phyloP scores from a whole-genome alignment of 2,329 filamentous ascomycete genomes.

The Bipolaris sorokiniana region DNA sequence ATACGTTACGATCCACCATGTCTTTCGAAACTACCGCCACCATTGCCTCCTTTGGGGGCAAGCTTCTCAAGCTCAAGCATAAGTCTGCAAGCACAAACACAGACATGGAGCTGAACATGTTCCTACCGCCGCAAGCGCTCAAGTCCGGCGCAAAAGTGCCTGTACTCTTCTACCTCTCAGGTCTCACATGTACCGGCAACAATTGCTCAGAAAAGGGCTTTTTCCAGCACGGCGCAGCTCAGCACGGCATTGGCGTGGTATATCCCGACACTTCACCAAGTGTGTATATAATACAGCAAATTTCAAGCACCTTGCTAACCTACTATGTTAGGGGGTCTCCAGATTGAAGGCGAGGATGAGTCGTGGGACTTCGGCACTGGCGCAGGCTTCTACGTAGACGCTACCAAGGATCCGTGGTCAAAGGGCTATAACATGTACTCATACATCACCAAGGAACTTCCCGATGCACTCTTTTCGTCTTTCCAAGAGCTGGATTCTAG shows the following conservation, averaged over 20 bases:
- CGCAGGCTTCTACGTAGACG: constrained; percentile 94
- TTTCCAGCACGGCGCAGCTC: constrained; percentile 81
- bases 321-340: constrained; percentile 66
- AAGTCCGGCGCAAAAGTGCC: constrained; percentile 69
- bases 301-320: constrained; percentile 22
- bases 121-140: constrained; percentile 76
- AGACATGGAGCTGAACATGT: constrained; percentile 92
- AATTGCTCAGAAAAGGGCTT: constrained; percentile 80
- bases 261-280: constrained; percentile 95
- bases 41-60: constrained; percentile 90
- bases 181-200: constrained; percentile 92
- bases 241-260: constrained; percentile 85
- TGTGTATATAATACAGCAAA: constrained; percentile 48
- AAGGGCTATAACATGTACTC: constrained; percentile 91
- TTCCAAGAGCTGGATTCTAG: constrained; percentile 73
- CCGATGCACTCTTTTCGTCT: constrained; percentile 71
- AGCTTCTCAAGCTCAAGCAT: constrained; percentile 93
- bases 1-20: constrained; percentile 50
- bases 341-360: constrained; percentile 84
- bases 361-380: constrained; percentile 89
- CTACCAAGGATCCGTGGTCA: constrained; percentile 74
- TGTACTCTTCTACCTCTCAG: constrained; percentile 90
- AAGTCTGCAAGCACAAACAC: constrained; percentile 77
- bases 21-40: constrained; percentile 86
- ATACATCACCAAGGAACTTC: constrained; percentile 91